These are phyloP conservation scores for Ustilago vetiveriae DNA, from an alignment of 1,284 basidiomycete genomes.

Conservation along the genomic window DNA sequence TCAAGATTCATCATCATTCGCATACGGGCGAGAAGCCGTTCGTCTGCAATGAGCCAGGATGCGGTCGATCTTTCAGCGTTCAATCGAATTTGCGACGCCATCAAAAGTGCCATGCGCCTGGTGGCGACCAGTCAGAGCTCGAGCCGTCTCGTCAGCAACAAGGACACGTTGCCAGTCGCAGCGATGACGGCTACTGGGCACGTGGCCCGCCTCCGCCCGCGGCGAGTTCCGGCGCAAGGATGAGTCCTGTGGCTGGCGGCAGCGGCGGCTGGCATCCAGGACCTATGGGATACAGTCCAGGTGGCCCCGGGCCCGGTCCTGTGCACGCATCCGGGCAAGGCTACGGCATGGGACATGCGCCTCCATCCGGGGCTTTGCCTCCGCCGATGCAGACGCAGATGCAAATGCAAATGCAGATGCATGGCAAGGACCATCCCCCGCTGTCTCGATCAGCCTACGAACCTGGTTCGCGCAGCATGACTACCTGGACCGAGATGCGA, in stretches of 20 bases:
- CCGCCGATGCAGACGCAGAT: slow-evolving; percentile 30
- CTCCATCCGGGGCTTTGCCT: slow-evolving; percentile 23
- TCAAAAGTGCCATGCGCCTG: slow-evolving; percentile 56
- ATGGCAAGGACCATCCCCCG: slow-evolving; percentile 39
- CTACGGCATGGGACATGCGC: slow-evolving; percentile 10
- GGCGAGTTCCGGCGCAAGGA: slow-evolving; percentile 24
- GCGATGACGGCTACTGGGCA: slow-evolving; percentile 30
- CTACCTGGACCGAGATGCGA: slow-evolving; percentile 37
- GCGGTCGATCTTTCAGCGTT: slow-evolving; percentile 64
- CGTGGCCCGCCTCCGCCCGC: slow-evolving; percentile 31
- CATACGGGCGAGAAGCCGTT: slow-evolving; percentile 66
- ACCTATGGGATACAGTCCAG: slow-evolving; percentile 25
- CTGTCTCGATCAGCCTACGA: slow-evolving; percentile 50
- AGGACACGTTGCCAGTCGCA: slow-evolving; percentile 17
- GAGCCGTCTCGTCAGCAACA: slow-evolving; percentile 27
- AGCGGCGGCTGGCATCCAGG: slow-evolving; percentile 29
- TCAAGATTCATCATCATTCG: slow-evolving; percentile 64
- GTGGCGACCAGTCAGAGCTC: slow-evolving; percentile 35
- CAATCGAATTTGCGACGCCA: slow-evolving; percentile 65
- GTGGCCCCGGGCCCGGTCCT: slow-evolving; percentile 4
- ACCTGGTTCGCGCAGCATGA: slow-evolving; percentile 52
- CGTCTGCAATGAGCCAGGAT: slow-evolving; percentile 59
- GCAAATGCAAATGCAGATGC: slow-evolving; percentile 34
- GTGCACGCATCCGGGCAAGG: slow-evolving; percentile 17
- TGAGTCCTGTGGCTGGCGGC: slow-evolving; percentile 30